Base-by-base conservation (phyloP, 768 basidiomycete genomes). In the Grammothele lineata region DNA sequence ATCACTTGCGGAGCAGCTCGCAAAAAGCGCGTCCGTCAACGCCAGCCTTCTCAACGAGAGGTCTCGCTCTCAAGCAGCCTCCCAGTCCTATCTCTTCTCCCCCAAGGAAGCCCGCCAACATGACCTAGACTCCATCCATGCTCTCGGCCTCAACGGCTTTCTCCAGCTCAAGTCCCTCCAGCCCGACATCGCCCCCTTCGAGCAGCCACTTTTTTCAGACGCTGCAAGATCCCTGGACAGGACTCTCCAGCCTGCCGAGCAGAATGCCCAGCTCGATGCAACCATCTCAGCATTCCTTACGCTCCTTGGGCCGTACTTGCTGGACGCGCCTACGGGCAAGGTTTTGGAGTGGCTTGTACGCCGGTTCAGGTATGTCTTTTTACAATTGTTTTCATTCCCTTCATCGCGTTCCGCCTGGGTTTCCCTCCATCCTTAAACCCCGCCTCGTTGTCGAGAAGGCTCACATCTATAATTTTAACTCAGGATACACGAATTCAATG, bases 261-360 rank as follows among this genome's bases (percentile, higher is more conserved):
- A 78, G 50, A 80, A 79, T 44, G 73, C 70, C 17, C 73, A 78
- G 51, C 68, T 99, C 57, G 77, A 94, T 63, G 63, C 47, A 15
- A 66, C 70, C 4, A 71, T 98, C 46, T 71, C 72, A 18, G 69
- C 68, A 6, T 87, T 91, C 57, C 59, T 97, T 36, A 66, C 76
- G 34, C 64, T 85, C 35, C 70, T 99, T 14, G 89, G 90, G 2
- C 85, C 83, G 8, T 89, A 87, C 72, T 65, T 98, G 35, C 74
- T 92, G 68, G 84, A 95, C 33, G 71, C 79, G 26, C 87, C 91
- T 0, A 78, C 90, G 0, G 84, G 82, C 17, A 92, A 87, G 63
- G 78, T 90, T 8, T 61, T 99, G 22, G 96, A 99, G 60, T 99
- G 95, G 95, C 77, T 98, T 21, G 91, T 98, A 3, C 73, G 90